Percentiles rank a stretch among this genome's conserved stretches.
phyloP scores from a whole-genome alignment of 2,329 filamentous ascomycete genomes.

The Penicillium thymicola region DNA sequence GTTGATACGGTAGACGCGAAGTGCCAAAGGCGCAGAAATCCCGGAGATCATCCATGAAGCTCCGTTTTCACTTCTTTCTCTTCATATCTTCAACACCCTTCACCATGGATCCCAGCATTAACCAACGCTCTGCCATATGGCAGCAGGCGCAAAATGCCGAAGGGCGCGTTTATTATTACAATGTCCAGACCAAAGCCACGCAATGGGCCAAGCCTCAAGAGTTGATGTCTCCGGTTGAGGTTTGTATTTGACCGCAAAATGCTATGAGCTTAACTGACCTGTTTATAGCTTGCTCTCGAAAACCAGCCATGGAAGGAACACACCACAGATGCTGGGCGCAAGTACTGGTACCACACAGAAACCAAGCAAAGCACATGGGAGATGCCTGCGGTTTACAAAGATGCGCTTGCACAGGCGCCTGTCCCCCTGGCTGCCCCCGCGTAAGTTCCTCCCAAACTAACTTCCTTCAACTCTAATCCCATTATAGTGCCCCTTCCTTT shows the following conservation, averaged over 20 bases:
- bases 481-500: constrained; percentile 50
- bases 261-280: constrained; percentile 17
- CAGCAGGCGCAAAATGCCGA: constrained; percentile 77
- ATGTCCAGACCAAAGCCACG: constrained; percentile 77
- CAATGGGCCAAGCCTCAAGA: constrained; percentile 95
- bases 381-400: constrained; percentile 80
- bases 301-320: constrained; percentile 93
- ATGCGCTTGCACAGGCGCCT: constrained; percentile 61
- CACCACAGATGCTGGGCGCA: constrained; percentile 76
- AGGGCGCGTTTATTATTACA: constrained; percentile 88
- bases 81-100: neutral
- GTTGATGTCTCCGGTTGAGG: constrained; percentile 79
- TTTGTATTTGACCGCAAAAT: constrained; percentile 38
- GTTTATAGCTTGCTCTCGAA: constrained; percentile 66
- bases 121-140: constrained; percentile 61
- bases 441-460: constrained; percentile 36
- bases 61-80: constrained; percentile 21
- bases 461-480: constrained; percentile 35
- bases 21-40: constrained; percentile 29
- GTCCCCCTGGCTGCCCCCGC: constrained; percentile 44
- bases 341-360: constrained; percentile 94
- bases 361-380: constrained; percentile 93
- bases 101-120: constrained; percentile 50
- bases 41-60: constrained; percentile 21
- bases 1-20: neutral